Conservation (phyloP, 106 monocot species). For the Dendrobium nobile region DNA sequence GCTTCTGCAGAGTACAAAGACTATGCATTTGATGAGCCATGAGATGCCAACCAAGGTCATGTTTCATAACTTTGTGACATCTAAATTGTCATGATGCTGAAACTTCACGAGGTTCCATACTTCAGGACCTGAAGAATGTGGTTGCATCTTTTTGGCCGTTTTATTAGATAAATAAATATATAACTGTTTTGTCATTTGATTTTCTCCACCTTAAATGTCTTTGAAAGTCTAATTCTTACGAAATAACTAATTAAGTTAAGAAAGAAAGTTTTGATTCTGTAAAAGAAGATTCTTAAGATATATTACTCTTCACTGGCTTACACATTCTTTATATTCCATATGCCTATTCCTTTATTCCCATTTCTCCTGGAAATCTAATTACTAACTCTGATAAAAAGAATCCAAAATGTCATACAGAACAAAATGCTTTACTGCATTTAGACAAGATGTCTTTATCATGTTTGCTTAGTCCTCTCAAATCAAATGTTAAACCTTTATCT, state of each 20-base stretch:
- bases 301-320: not conserved
- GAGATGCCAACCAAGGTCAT: constrained; percentile 9
- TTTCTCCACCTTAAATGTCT: not conserved
- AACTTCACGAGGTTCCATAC: not conserved
- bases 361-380: not conserved
- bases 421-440: too few relatives aligned
- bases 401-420: too few relatives aligned
- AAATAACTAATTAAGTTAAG: not conserved
- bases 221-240: not conserved
- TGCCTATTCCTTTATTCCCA: not conserved
- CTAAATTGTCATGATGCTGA: constrained; percentile 4
- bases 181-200: not conserved
- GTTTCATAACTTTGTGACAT: constrained; percentile 3
- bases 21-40: constrained; percentile 38
- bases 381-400: not conserved
- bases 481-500: too few relatives aligned
- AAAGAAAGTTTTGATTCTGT: not conserved
- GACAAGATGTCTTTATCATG: not conserved
- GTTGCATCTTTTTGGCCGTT: constrained; percentile 6
- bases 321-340: not conserved
- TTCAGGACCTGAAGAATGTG: not conserved
- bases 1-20: constrained; percentile 28
- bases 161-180: not conserved
- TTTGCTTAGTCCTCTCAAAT: too few relatives aligned
- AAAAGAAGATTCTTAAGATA: not conserved